A percentile compares a stretch with the other conserved stretches of the same genome.
Conservation (phyloP, 1,284 basidiomycete species). For the Trichosporon inkin region DNA sequence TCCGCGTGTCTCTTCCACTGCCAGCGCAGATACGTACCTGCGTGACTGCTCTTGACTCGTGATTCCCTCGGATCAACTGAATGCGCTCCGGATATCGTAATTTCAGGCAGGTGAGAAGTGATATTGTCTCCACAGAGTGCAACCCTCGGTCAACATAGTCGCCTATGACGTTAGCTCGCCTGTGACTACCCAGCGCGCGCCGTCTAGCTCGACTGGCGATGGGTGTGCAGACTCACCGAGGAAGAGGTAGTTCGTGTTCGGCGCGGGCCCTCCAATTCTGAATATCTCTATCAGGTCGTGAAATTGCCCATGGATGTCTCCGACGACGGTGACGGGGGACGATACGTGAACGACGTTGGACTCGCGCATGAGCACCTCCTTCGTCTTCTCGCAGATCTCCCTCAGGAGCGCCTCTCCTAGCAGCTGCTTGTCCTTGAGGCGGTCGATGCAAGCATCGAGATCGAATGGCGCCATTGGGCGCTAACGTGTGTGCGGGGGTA, state of each 20-base stretch:
- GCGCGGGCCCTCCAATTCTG: conserved; percentile 93
- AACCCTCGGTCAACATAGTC: conserved; percentile 97
- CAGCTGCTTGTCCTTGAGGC: conserved; percentile 83
- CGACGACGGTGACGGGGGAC: conserved; percentile 97
- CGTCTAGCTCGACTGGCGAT: background rate
- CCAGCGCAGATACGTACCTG: conserved; percentile 61
- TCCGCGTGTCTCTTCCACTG: conserved; percentile 11
- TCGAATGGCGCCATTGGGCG: conserved; percentile 77
- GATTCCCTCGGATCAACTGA: conserved; percentile 95
- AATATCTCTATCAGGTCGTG: conserved; percentile 99
- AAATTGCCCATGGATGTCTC: conserved; percentile 98
- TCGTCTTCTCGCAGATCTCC: conserved; percentile 97
- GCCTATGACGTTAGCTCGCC: conserved; percentile 56
- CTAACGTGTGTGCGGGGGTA: background rate
- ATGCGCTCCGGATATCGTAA: conserved; percentile 95
- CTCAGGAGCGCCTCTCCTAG: conserved; percentile 85
- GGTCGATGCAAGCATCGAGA: conserved; percentile 89
- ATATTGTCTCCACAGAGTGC: conserved; percentile 98
- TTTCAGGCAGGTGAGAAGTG: conserved; percentile 92
- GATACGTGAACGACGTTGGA: conserved; percentile 97
- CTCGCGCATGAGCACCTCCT: conserved; percentile 97
- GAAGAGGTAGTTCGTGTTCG: conserved; percentile 96
- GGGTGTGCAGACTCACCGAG: conserved; percentile 61
- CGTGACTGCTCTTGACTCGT: conserved; percentile 96
- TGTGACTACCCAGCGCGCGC: conserved; percentile 11